A percentile compares a stretch with the other conserved stretches of the same genome.
Evolutionary conservation across 2,329 filamentous ascomycete species (phyloP).

Genomic region (Diaporthe longicolla): DNA sequence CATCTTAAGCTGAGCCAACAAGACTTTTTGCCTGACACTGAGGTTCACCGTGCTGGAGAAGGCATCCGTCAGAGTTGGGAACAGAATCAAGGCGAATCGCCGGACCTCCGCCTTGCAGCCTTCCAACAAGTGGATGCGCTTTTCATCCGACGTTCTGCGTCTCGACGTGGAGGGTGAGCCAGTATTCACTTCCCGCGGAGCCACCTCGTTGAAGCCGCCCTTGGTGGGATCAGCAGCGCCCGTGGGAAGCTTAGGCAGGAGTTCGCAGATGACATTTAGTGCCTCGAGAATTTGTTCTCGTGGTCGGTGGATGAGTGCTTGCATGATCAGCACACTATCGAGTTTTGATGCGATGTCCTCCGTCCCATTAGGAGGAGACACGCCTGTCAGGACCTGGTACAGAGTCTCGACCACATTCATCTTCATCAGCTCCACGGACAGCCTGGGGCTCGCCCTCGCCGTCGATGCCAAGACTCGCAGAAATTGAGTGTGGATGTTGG

Average conservation of each 20-base stretch:
- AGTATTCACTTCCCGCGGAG: constrained; percentile 56
- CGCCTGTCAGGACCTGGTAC: constrained; percentile 96
- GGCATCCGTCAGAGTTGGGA: constrained; percentile 95
- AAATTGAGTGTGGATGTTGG: constrained; percentile 96
- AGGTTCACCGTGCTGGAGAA: constrained; percentile 98
- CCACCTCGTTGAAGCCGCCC: constrained; percentile 61
- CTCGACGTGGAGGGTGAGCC: constrained; percentile 58
- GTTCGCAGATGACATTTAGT: constrained; percentile 95
- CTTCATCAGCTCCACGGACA: constrained; percentile 92
- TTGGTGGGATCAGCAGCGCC: constrained; percentile 62
- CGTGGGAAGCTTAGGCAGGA: constrained; percentile 80
- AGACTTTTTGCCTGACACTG: constrained; percentile 92
- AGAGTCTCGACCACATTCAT: constrained; percentile 98
- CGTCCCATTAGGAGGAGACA: constrained; percentile 86
- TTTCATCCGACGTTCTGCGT: constrained; percentile 78
- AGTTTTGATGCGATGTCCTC: constrained; percentile 88
- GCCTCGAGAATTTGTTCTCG: constrained; percentile 98
- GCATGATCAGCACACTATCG: constrained; percentile 98
- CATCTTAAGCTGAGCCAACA: constrained; percentile 98
- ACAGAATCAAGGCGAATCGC: constrained; percentile 91
- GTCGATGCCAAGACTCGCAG: constrained; percentile 92
- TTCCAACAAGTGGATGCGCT: constrained; percentile 84
- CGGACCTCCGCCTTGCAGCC: constrained; percentile 90
- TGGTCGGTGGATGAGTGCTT: constrained; percentile 94
- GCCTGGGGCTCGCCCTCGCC: constrained; percentile 86